Conservation (phyloP, 164 flowering plant genomes). For the Brasenia schreberi region DNA sequence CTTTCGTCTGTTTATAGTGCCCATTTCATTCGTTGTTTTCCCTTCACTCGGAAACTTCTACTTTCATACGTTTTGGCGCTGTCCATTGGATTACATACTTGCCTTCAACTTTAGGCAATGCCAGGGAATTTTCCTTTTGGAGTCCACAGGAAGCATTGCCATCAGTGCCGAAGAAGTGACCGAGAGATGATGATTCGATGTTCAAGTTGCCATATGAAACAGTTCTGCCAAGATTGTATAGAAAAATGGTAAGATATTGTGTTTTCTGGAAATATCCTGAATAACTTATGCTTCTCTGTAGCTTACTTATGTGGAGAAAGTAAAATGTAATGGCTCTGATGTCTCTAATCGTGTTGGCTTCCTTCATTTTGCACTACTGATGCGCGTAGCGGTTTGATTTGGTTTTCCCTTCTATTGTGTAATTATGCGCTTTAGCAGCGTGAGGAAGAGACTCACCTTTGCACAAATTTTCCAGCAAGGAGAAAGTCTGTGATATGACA, state of each 20-base stretch:
- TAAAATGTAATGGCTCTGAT: too few relatives aligned
- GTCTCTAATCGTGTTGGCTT: too few relatives aligned
- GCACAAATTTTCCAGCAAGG: too few relatives aligned
- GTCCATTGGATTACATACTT: background rate
- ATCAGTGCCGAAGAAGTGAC: constrained; percentile 40
- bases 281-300: too few relatives aligned
- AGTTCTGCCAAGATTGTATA: constrained; percentile 50
- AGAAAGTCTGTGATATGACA: too few relatives aligned
- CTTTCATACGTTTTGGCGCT: background rate
- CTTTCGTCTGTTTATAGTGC: background rate
- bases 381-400: too few relatives aligned
- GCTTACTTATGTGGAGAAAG: too few relatives aligned
- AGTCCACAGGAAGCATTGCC: constrained; percentile 34
- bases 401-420: too few relatives aligned
- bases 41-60: background rate
- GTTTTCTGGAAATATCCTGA: too few relatives aligned
- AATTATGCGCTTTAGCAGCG: too few relatives aligned
- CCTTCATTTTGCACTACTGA: too few relatives aligned
- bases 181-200: constrained; percentile 26
- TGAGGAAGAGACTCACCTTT: too few relatives aligned
- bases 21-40: background rate
- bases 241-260: constrained; percentile 24
- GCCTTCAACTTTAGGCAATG: constrained; percentile 24
- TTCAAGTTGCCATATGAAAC: constrained; percentile 35
- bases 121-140: constrained; percentile 27